phyloP scores from a whole-genome alignment of 2,329 filamentous ascomycete species.

The Paecilomyces sp. region DNA sequence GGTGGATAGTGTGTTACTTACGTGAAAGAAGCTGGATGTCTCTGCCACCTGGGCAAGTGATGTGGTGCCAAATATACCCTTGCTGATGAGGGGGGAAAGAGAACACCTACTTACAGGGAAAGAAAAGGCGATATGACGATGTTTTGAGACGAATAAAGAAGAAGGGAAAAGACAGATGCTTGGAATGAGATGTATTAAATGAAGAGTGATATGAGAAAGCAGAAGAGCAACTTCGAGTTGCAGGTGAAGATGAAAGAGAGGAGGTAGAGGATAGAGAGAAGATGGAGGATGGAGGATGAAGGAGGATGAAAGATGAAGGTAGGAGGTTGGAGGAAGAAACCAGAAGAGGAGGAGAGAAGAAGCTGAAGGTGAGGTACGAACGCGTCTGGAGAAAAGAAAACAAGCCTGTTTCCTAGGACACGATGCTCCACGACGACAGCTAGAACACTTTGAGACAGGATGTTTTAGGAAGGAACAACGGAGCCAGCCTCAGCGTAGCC shows the following conservation, averaged over 20 bases:
- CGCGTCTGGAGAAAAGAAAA: background rate
- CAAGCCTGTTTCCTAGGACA: background rate
- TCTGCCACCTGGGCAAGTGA: background rate
- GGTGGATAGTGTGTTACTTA: background rate
- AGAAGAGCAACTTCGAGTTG: conserved; percentile 3
- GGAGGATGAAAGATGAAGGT: conserved; percentile 3
- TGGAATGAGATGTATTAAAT: background rate
- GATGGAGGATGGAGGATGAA: conserved; percentile 1
- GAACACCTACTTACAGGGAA: background rate
- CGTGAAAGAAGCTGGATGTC: background rate
- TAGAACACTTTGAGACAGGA: background rate
- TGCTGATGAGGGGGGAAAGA: background rate
- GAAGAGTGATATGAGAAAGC: background rate
- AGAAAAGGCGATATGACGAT: background rate
- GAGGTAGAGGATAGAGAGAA: conserved; percentile 1
- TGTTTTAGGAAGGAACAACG: background rate
- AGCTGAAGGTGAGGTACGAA: background rate
- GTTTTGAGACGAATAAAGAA: background rate
- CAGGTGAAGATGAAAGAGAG: background rate
- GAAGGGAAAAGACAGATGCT: background rate
- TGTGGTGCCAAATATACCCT: background rate
- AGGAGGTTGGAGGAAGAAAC: conserved; percentile 3
- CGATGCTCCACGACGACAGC: background rate
- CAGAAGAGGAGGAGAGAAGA: background rate
- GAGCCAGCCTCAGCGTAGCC: background rate